Evolutionary conservation across 2,329 filamentous ascomycete species (phyloP).

Genomic region (Immersiporthe knoxdaviesiana): DNA sequence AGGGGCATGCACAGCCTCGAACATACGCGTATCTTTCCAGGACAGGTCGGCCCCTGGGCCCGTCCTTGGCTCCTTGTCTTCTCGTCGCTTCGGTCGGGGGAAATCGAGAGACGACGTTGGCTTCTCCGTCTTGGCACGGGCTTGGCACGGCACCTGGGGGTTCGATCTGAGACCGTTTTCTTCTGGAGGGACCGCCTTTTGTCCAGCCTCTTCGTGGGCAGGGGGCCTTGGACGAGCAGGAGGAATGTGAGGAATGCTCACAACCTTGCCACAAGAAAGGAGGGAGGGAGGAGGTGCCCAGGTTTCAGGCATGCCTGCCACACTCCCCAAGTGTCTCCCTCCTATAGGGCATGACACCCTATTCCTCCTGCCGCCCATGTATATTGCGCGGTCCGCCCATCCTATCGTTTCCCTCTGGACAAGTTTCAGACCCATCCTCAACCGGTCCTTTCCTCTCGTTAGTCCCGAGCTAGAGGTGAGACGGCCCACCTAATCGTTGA

Average conservation of each 20-base stretch:
- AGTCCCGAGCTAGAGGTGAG: not conserved
- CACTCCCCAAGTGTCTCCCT: not conserved
- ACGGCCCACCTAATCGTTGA: not conserved
- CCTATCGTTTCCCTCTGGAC: not conserved
- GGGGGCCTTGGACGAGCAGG: not conserved
- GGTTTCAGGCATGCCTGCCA: constrained; percentile 1
- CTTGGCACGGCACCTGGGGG: constrained; percentile 9
- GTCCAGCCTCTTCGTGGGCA: not conserved
- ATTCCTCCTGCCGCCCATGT: not conserved
- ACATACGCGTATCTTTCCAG: constrained; percentile 1
- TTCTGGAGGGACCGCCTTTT: not conserved
- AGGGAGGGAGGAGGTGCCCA: not conserved
- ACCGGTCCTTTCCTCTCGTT: not conserved
- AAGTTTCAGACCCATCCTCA: not conserved
- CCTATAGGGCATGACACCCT: not conserved
- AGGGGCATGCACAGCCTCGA: not conserved
- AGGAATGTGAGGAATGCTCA: not conserved
- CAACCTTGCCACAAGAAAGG: not conserved
- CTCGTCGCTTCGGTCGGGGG: not conserved
- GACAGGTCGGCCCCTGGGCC: not conserved
- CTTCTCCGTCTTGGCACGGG: constrained; percentile 21
- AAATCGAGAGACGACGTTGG: constrained; percentile 15
- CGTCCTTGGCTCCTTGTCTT: not conserved
- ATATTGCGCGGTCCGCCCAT: not conserved
- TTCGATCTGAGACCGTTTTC: not conserved